Base-by-base conservation (phyloP, 176 grass and related monocot genomes). In the Phyllostachys edulis region DNA sequence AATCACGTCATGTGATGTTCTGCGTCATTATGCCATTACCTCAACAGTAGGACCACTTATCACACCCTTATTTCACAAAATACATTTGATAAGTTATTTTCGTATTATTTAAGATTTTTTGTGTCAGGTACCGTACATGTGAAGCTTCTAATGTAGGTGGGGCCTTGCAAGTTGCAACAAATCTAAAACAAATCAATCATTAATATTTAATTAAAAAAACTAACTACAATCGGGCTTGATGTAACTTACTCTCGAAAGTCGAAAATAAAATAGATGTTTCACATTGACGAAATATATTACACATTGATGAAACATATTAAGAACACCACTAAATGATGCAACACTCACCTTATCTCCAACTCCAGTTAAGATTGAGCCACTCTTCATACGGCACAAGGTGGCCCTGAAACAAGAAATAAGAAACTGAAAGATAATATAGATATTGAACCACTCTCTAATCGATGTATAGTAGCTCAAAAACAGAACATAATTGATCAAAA, bases 371-470 rank as follows among this genome's bases (percentile, higher is more conserved):
- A 97, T 81, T 47, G 60, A 80, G 37, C 95, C 95, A 40, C 95
- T 88, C 69, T 92, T 97, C 90, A 97, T 97, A 54, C 90, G 84
- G 62, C 95, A 97, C 59, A 94, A 77, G 56, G 71, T 88, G 51
- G 89, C 88, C 82, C 95, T 97, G 83, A 34, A 77, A 88, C 18
- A 78, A 90, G 24, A 89, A 69, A 51, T 54, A 71, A 16, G 15
- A 80, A 54, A 61, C 4, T 26, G 37, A 81, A 67, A 72, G 5
- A 36, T 9, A 70, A 75, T 38, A 63, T 29, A 34, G 64, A 81
- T 36, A 70, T 37, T 20, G 71, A 81, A 16, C 34, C 42, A 69
- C 4, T 39, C 9, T 75, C 57, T 8, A 50, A 61, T 9, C 3
- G 6, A 15, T 42, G 52, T 61, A 63, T 14, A 16, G 34, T 37